A percentile compares a stretch with the other conserved stretches of the same genome.
These are phyloP conservation scores for Aotearoamyces nothofagi DNA, from an alignment of 2,329 filamentous ascomycete species.

Conservation along the genomic window DNA sequence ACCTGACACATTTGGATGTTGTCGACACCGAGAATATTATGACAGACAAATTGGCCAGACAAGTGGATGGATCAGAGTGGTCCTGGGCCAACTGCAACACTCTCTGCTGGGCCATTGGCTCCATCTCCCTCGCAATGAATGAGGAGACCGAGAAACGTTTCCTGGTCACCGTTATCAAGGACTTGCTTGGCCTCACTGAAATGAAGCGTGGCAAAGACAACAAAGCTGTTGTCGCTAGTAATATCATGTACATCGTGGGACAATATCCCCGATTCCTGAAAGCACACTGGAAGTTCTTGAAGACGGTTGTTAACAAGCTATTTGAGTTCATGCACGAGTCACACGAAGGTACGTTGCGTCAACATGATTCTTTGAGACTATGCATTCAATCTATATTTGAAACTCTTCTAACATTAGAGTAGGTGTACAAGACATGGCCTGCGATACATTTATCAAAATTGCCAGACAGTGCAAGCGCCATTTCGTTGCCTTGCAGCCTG, in stretches of 20 bases:
- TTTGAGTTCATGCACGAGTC: conserved; percentile 99
- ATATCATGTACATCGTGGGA: conserved; percentile 99
- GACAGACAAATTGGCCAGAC: conserved; percentile 92
- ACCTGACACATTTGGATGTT: conserved; percentile 92
- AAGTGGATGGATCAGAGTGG: conserved; percentile 93
- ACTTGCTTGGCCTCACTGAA: conserved; percentile 87
- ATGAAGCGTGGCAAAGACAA: conserved; percentile 99
- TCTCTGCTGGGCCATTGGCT: conserved; percentile 97
- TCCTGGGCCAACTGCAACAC: conserved; percentile 99
- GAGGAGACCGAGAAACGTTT: conserved; percentile 98
- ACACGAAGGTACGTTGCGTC: conserved; percentile 60
- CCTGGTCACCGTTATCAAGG: conserved; percentile 96
- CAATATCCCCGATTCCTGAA: conserved; percentile 98
- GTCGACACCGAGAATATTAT: conserved; percentile 97
- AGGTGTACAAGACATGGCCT: conserved; percentile 99
- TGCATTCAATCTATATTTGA: background rate
- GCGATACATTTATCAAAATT: conserved; percentile 99
- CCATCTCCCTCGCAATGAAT: conserved; percentile 97
- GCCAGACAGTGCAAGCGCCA: conserved; percentile 95
- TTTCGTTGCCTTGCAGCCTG: conserved; percentile 90
- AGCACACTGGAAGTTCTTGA: conserved; percentile 98
- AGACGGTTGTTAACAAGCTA: conserved; percentile 98
- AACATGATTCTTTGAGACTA: background rate
- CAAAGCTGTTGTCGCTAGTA: conserved; percentile 96
- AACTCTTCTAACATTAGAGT: conserved; percentile 14